Percentiles rank a stretch among this genome's conserved stretches.
Evolutionary conservation across 352 stramenopile species (phyloP).

Genomic region (Pythium oligandrum): DNA sequence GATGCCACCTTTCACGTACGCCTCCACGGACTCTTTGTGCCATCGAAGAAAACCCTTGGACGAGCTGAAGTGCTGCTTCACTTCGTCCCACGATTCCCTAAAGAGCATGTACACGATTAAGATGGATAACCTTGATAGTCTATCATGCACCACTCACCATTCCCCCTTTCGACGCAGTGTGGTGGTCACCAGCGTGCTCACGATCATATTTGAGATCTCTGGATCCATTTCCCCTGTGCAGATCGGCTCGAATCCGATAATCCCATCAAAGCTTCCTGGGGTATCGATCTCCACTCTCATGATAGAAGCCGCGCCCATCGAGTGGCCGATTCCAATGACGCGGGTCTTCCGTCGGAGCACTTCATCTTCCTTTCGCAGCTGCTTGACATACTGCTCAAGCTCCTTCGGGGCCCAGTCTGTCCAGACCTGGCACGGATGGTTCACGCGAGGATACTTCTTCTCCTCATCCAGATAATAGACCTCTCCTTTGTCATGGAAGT

Average conservation of each 20-base stretch:
- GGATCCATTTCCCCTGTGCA: not conserved
- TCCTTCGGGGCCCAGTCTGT: conserved; percentile 15
- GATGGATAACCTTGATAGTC: too few relatives aligned
- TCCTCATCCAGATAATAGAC: conserved; percentile 15
- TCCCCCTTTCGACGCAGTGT: conserved; percentile 5
- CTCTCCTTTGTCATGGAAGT: conserved; percentile 20
- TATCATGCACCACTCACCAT: conserved; percentile 7
- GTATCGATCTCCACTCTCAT: conserved; percentile 33
- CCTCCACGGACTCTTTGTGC: not conserved
- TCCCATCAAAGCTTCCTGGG: conserved; percentile 31
- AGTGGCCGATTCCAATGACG: conserved; percentile 20
- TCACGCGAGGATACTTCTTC: conserved; percentile 9
- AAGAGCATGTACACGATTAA: not conserved
- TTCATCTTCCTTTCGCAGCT: conserved; percentile 7
- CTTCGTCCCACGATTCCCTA: too few relatives aligned
- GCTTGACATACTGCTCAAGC: conserved; percentile 14
- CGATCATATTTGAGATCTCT: not conserved
- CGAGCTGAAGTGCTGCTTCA: too few relatives aligned
- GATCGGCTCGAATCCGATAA: conserved; percentile 39
- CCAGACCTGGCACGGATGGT: conserved; percentile 14
- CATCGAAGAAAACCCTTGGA: not conserved
- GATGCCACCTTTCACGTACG: not conserved
- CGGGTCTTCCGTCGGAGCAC: conserved; percentile 5
- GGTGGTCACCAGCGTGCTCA: conserved; percentile 11
- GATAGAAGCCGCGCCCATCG: conserved; percentile 22